Base-by-base conservation (phyloP, 768 basidiomycete species). In the Collybia sordida region DNA sequence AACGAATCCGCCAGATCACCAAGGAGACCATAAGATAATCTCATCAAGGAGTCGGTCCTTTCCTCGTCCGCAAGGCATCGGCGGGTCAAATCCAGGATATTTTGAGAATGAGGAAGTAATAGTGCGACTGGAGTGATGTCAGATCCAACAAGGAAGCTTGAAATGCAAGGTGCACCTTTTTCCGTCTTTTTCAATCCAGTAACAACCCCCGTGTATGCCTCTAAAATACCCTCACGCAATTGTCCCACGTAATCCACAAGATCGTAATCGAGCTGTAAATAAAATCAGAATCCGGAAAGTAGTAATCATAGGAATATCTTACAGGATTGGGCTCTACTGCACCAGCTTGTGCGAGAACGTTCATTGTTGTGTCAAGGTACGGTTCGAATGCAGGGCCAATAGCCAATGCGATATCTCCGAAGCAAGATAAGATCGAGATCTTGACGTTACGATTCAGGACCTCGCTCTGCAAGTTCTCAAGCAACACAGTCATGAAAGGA, bases 351-450 rank as follows among this genome's bases (percentile, higher is more conserved):
- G 82, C 78, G 43, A 99, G 73, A 21, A 99, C 94, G 17, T 73
- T 80, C 90, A 97, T 94, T 6, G 93, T 91, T 4, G 91, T 91
- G 50, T 86, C 84, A 42, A 97, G 74, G 66, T 89, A 99, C 0
- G 93, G 93, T 60, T 89, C 88, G 67, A 98, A 99, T 6, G 75
- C 72, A 11, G 83, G 73, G 1, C 92, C 92, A 54, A 98, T 87
- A 0, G 97, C 94, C 8, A 98, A 77, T 7, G 95, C 96, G 57
- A 99, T 88, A 63, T 99, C 97, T 18, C 96, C 97, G 60, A 99
- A 98, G 70, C 92, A 93, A 11, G 90, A 86, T 52, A 98, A 70
- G 60, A 98, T 91, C n/a, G 90, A 86, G 35, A 98, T 95, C 78
- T 99, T 99, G 65, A 98, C 97, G 56, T 89, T 90, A 41, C 96